Evolutionary conservation across 345 rosid genomes (phyloP), one percentile per base, ranked within the genome.

Genomic region (Anacardium occidentale): DNA sequence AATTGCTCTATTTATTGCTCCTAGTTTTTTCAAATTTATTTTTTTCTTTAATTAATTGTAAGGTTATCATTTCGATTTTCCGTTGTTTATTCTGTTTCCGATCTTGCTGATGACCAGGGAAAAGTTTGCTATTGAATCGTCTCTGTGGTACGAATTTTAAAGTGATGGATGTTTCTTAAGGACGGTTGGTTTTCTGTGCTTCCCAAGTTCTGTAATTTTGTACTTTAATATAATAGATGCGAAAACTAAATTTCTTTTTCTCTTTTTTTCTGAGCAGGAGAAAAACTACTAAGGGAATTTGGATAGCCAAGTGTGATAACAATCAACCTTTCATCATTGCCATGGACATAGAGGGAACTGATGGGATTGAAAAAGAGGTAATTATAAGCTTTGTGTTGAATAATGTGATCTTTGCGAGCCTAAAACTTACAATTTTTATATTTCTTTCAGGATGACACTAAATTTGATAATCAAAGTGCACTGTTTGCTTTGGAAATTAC

Each of bases 311-410:
- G 81, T 85, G 88, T 83, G 68, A 78, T 73, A 90, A 87, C n/a
- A 83, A 87, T 59, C 86, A 88, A 69, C 93, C 93, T 72, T 87
- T 84, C 60, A 90, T 90, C 18, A 47, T 87, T 76, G 93, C 88
- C 26, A 83, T 88, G 91, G 93, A 90, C 79, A 81, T 90, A 79
- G 96, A 90, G 83, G 93, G 96, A 57, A 88, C 93, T 3, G 91
- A 90, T 70, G 91, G 91, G 29, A 90, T 91, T 79, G 93, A 1
- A 29, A 90, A 81, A 83, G 96, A 69, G 96, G 96, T 54, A 90
- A n/a, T n/a, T n/a, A n/a, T n/a, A n/a, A n/a, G n/a, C n/a, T n/a
- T n/a, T n/a, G n/a, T n/a, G n/a, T n/a, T n/a, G n/a, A n/a, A n/a
- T n/a, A n/a, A n/a, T n/a, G n/a, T n/a, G n/a, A n/a, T n/a, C n/a